A percentile compares a stretch with the other conserved stretches of the same genome.
phyloP scores from a whole-genome alignment of 148 eudicot species.

The Spergularia bocconei region DNA sequence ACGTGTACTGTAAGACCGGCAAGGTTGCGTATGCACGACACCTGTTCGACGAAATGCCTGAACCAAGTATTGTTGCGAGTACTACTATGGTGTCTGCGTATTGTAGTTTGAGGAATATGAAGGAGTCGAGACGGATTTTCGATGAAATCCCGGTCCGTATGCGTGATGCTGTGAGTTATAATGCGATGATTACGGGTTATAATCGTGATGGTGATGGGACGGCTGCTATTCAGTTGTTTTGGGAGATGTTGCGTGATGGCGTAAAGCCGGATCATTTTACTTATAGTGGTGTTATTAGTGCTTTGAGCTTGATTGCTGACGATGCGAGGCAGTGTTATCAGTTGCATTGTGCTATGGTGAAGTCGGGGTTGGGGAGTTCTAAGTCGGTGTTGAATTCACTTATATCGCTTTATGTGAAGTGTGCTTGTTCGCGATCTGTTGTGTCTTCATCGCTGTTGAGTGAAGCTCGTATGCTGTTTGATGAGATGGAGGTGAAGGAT shows the following conservation, averaged over 20 bases:
- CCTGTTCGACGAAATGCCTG: conserved; percentile 58
- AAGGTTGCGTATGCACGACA: conserved; percentile 44
- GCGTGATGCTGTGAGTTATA: conserved; percentile 56
- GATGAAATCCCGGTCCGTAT: conserved; percentile 39
- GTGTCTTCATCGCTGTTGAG: conserved; percentile 33
- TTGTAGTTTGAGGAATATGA: conserved; percentile 33
- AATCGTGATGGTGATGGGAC: conserved; percentile 46
- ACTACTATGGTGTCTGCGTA: conserved; percentile 57
- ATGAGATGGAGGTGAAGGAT: conserved; percentile 48
- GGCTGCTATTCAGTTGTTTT: conserved; percentile 40
- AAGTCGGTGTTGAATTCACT: conserved; percentile 55
- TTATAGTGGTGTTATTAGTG: conserved; percentile 41
- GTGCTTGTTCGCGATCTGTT: conserved; percentile 45
- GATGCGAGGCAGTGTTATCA: conserved; percentile 44
- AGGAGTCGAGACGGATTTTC: conserved; percentile 42
- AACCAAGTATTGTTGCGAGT: conserved; percentile 48
- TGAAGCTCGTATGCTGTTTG: conserved; percentile 48
- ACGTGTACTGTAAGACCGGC: conserved; percentile 40
- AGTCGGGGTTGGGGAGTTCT: conserved; percentile 44
- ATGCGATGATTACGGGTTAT: conserved; percentile 63
- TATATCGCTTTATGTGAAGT: conserved; percentile 48
- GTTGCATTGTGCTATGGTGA: conserved; percentile 52
- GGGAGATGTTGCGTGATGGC: conserved; percentile 29
- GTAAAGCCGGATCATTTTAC: conserved; percentile 50
- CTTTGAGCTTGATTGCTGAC: conserved; percentile 41